Conservation (phyloP, 2,329 filamentous ascomycete species). For the Calonectria pseudoreteaudii region DNA sequence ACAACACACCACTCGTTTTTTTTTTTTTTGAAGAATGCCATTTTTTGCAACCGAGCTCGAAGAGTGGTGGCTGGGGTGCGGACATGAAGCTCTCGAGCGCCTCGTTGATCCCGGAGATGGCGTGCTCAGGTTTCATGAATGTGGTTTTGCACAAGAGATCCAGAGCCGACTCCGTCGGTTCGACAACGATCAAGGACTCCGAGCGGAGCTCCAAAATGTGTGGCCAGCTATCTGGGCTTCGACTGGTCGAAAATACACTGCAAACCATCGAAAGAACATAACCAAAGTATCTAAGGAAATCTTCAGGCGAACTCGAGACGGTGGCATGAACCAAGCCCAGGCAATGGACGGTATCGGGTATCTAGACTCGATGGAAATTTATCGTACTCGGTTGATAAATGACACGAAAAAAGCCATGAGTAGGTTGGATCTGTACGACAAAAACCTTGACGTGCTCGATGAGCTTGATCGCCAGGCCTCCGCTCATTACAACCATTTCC, state of each 20-base stretch:
- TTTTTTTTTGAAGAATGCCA: conserved; percentile 41
- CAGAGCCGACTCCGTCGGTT: conserved; percentile 47
- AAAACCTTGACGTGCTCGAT: conserved; percentile 38
- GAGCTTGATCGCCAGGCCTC: conserved; percentile 46
- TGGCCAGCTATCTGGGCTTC: conserved; percentile 33
- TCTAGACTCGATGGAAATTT: conserved; percentile 49
- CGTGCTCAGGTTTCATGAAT: conserved; percentile 38
- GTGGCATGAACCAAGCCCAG: conserved; percentile 41
- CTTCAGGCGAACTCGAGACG: conserved; percentile 43
- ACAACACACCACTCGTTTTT: neutral
- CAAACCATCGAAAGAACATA: conserved; percentile 46
- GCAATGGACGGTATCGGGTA: conserved; percentile 47
- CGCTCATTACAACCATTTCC: conserved; percentile 44
- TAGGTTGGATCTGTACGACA: conserved; percentile 17
- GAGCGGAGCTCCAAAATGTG: conserved; percentile 30
- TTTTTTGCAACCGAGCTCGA: conserved; percentile 46
- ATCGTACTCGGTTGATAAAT: conserved; percentile 44
- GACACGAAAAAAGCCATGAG: conserved; percentile 36
- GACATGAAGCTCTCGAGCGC: conserved; percentile 37
- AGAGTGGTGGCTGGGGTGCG: conserved; percentile 48
- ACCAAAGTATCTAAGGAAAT: conserved; percentile 38
- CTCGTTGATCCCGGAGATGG: conserved; percentile 40
- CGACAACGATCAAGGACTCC: conserved; percentile 43
- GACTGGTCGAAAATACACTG: conserved; percentile 31
- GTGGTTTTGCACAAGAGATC: conserved; percentile 48